Percentiles rank a stretch among this genome's conserved stretches.
Conservation (phyloP, 2,329 filamentous ascomycete genomes). For the Alternaria rosae region DNA sequence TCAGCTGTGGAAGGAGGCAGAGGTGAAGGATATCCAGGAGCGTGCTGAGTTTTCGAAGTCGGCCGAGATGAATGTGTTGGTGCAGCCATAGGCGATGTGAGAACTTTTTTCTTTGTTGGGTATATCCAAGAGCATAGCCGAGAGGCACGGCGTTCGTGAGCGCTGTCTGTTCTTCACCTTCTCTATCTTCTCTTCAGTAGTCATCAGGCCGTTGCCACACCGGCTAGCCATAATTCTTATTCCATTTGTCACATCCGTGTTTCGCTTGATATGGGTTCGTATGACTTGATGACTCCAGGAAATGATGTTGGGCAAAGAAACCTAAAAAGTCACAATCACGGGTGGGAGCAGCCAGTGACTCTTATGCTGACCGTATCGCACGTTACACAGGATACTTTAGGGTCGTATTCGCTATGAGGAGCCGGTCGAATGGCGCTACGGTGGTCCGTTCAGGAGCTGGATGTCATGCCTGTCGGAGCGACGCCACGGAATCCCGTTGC, state of each 20-base stretch:
- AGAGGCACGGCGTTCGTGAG: constrained; percentile 7
- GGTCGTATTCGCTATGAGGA: constrained; percentile 12
- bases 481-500: neutral
- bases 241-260: neutral
- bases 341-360: neutral
- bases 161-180: neutral
- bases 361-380: neutral
- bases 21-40: constrained; percentile 47
- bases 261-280: neutral
- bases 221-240: neutral
- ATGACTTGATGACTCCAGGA: neutral
- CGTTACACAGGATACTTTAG: neutral
- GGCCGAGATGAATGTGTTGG: constrained; percentile 28
- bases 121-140: constrained; percentile 1
- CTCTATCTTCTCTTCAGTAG: neutral
- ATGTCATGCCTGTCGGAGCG: neutral
- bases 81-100: constrained; percentile 1
- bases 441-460: neutral
- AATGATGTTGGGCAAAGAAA: neutral
- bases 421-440: constrained; percentile 1
- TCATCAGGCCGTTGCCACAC: neutral
- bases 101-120: neutral
- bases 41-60: constrained; percentile 44
- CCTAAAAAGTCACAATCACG: neutral
- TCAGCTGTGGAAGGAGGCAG: constrained; percentile 45